Evolutionary conservation across 345 rosid genomes (phyloP).

Genomic region (Fremontodendron californicum): DNA sequence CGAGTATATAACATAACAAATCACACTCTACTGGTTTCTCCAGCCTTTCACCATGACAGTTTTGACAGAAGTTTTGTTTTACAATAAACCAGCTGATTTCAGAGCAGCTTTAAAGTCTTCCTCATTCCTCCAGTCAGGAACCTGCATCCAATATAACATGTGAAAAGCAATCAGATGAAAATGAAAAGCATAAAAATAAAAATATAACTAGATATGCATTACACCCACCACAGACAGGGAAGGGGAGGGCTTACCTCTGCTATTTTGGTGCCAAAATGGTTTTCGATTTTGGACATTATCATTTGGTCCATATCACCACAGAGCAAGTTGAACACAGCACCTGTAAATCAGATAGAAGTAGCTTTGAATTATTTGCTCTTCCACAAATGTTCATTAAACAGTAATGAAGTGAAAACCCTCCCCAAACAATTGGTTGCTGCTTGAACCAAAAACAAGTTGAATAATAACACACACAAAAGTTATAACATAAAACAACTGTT

Average conservation of each 20-base stretch:
- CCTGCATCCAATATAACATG: slow-evolving; percentile 26
- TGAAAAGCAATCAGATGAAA: not conserved
- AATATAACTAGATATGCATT: not conserved
- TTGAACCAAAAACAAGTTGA: not conserved
- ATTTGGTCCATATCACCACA: slow-evolving; percentile 38
- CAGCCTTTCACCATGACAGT: not conserved
- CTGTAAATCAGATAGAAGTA: slow-evolving; percentile 32
- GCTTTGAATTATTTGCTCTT: not conserved
- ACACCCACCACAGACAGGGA: no score
- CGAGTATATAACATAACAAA: not conserved
- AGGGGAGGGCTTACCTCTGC: slow-evolving; percentile 44
- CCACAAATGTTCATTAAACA: not conserved
- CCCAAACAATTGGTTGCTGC: not conserved
- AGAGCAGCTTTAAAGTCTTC: slow-evolving; percentile 48
- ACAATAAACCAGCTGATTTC: slow-evolving; percentile 46
- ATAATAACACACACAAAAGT: not conserved
- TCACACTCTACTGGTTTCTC: not conserved
- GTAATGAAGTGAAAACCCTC: not conserved
- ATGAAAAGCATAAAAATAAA: not conserved
- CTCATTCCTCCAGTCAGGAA: slow-evolving; percentile 37
- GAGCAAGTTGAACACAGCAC: slow-evolving; percentile 76
- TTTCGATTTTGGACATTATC: slow-evolving; percentile 70
- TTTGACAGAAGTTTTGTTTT: not conserved
- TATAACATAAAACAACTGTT: not conserved
- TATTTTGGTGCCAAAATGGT: slow-evolving; percentile 44